Percentiles rank a stretch among this genome's conserved stretches.
These are phyloP conservation scores for Lentinula edodes DNA, from an alignment of 768 basidiomycete genomes.

Conservation along the genomic window DNA sequence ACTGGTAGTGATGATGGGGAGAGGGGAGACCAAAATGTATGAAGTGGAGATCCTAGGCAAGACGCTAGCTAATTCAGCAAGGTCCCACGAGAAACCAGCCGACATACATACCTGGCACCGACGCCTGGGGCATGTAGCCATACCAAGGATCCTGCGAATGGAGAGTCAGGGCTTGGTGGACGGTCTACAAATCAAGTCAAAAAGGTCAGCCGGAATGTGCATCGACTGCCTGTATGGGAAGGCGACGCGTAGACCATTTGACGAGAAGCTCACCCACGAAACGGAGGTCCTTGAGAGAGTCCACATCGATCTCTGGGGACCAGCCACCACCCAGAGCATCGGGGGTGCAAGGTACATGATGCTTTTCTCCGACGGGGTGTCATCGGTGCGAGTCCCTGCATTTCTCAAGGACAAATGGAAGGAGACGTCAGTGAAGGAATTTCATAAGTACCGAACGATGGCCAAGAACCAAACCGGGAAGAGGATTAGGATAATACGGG, in stretches of 20 bases:
- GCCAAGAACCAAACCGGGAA: constrained; percentile 14
- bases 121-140: constrained; percentile 9
- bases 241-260: constrained; percentile 16
- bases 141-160: constrained; percentile 10
- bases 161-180: constrained; percentile 11
- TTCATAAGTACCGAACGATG: constrained; percentile 9
- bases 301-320: constrained; percentile 22
- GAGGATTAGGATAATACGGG: constrained; percentile 10
- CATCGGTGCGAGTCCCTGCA: constrained; percentile 7
- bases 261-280: constrained; percentile 13
- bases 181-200: constrained; percentile 14
- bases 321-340: constrained; percentile 8
- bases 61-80: no score
- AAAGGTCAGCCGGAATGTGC: constrained; percentile 1
- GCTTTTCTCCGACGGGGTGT: constrained; percentile 15
- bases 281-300: constrained; percentile 11
- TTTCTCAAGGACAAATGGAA: constrained; percentile 20
- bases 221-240: constrained; percentile 23
- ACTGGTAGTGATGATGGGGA: no score
- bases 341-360: constrained; percentile 20
- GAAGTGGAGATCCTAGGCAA: no score
- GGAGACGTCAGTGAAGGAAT: constrained; percentile 10
- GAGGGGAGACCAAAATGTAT: no score
- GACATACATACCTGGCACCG: no score
- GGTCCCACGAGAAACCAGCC: no score